phyloP scores from a whole-genome alignment of 2,329 filamentous ascomycete genomes.

The Trichoderma cornu-damae region DNA sequence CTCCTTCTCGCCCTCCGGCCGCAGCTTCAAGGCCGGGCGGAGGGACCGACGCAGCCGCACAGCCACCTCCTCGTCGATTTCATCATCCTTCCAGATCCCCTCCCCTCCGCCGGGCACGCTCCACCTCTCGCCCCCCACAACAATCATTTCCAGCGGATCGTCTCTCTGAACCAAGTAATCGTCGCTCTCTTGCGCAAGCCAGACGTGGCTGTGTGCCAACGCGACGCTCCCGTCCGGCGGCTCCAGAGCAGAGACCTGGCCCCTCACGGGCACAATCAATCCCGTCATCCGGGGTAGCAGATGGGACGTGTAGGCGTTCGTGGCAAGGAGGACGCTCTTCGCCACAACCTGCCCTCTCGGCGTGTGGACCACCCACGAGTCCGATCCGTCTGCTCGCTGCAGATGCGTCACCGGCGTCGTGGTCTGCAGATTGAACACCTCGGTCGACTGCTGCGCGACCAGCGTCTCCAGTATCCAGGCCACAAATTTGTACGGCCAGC shows the following conservation, averaged over 20 bases:
- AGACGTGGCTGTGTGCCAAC: constrained; percentile 58
- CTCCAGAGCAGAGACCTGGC: constrained; percentile 63
- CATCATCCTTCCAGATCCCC: constrained; percentile 55
- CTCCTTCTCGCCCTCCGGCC: constrained; percentile 31
- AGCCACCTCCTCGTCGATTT: constrained; percentile 52
- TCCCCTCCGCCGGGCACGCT: constrained; percentile 43
- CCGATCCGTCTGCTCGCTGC: constrained; percentile 29
- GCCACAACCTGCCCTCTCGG: constrained; percentile 61
- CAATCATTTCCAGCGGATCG: constrained; percentile 50
- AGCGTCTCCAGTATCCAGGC: constrained; percentile 62
- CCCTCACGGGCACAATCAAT: constrained; percentile 71
- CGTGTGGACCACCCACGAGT: constrained; percentile 61
- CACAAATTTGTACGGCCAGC: constrained; percentile 85
- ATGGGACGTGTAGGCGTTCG: constrained; percentile 77
- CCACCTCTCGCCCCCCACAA: constrained; percentile 65
- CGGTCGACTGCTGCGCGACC: constrained; percentile 34
- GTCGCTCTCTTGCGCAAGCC: constrained; percentile 53
- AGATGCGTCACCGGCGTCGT: constrained; percentile 58
- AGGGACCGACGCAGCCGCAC: constrained; percentile 49
- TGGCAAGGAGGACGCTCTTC: constrained; percentile 65
- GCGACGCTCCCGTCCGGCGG: constrained; percentile 43
- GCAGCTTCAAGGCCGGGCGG: constrained; percentile 39
- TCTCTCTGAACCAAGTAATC: constrained; percentile 72
- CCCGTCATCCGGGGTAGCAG: constrained; percentile 64
- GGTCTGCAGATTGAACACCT: constrained; percentile 66